Conservation (phyloP, 176 grass and related monocot genomes). For the Panicum miliaceum region DNA sequence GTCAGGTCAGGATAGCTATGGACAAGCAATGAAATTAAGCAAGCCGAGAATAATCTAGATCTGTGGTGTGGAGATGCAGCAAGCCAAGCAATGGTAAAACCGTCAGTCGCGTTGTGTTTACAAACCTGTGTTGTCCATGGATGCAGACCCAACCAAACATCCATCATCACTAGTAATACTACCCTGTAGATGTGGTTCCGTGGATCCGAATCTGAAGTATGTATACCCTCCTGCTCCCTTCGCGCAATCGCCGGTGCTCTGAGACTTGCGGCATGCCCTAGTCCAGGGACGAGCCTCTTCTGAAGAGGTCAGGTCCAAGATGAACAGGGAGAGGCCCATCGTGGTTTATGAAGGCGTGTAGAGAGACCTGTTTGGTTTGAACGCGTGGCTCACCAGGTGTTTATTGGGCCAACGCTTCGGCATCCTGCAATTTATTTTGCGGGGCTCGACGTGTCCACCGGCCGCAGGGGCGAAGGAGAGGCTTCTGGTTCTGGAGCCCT, state of each 20-base stretch:
- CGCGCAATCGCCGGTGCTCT: not conserved
- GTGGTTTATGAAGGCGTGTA: not conserved
- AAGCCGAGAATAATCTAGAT: conserved; percentile 35
- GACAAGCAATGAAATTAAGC: not conserved
- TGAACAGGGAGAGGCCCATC: not conserved
- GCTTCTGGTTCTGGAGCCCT: not conserved
- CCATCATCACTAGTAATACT: conserved; percentile 21
- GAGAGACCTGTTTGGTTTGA: not conserved
- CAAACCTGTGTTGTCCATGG: conserved; percentile 5
- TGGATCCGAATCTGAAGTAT: conserved; percentile 8
- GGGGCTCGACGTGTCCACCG: not conserved
- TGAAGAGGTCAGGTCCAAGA: not conserved
- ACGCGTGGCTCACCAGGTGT: not conserved
- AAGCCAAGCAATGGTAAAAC: not conserved
- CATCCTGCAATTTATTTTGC: too few species aligned
- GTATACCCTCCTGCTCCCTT: not conserved
- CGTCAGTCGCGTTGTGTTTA: conserved; percentile 10
- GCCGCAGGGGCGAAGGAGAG: not conserved
- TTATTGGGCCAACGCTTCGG: not conserved
- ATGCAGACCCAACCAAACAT: conserved; percentile 30
- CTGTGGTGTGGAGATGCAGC: not conserved
- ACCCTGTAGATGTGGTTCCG: not conserved
- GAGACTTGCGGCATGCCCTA: not conserved
- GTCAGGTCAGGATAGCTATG: not conserved
- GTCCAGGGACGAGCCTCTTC: not conserved